Percentiles rank a stretch among this genome's conserved stretches.
Evolutionary conservation across 148 eudicot species (phyloP).

Genomic region (Fagopyrum homotropicum): DNA sequence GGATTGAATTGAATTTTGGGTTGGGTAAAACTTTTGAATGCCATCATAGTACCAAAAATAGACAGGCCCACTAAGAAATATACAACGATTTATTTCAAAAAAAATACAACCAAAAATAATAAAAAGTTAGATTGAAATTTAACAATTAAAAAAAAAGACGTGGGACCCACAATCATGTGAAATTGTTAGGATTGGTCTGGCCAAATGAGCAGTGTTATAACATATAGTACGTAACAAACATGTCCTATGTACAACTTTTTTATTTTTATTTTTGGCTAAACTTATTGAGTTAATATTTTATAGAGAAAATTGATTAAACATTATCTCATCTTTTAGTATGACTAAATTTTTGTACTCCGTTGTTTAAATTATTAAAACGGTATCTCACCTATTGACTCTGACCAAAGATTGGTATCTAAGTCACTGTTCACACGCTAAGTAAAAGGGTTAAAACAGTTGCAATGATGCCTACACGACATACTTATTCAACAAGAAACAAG

Average conservation of each 20-base stretch:
- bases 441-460: too few species aligned
- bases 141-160: background rate
- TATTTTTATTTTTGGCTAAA: background rate
- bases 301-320: too few species aligned
- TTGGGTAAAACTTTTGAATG: background rate
- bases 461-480: too few species aligned
- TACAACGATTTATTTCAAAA: background rate
- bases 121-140: background rate
- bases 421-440: too few species aligned
- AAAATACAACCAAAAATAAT: background rate
- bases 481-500: too few species aligned
- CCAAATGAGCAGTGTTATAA: background rate
- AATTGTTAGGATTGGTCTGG: conserved; percentile 5
- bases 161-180: conserved; percentile 10
- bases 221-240: background rate
- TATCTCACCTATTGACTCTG: too few species aligned
- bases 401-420: too few species aligned
- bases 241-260: background rate
- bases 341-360: too few species aligned
- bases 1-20: background rate
- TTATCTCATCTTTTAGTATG: too few species aligned
- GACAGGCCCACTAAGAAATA: background rate
- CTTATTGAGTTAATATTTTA: background rate
- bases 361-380: too few species aligned
- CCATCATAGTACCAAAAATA: background rate